These are phyloP conservation scores for Pulveroboletus frians DNA, from an alignment of 768 basidiomycete species.

Conservation along the genomic window DNA sequence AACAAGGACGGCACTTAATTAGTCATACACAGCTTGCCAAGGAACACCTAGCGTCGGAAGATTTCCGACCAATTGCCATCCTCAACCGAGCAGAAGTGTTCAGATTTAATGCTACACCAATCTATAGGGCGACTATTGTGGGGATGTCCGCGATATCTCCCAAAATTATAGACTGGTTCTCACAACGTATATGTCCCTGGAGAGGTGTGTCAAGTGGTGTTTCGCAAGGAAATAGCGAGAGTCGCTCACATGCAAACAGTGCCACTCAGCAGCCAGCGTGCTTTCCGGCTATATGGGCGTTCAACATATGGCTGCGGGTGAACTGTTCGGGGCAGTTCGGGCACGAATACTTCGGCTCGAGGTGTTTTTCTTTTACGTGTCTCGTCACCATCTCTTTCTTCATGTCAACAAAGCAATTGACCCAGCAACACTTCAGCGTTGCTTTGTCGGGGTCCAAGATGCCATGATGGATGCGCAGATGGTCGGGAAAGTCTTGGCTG, in stretches of 20 bases:
- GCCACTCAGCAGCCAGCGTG: slow-evolving; percentile 2
- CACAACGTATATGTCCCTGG: neutral
- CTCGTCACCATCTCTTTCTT: slow-evolving; percentile 26
- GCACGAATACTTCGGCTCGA: slow-evolving; percentile 15
- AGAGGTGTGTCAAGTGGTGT: neutral
- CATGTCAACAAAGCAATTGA: slow-evolving; percentile 14
- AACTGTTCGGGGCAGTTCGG: slow-evolving; percentile 18
- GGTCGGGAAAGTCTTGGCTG: slow-evolving; percentile 12
- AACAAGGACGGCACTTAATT: too few relatives aligned
- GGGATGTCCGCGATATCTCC: too few relatives aligned
- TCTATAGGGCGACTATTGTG: too few relatives aligned
- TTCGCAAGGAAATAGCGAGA: neutral
- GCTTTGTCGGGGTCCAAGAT: slow-evolving; percentile 14
- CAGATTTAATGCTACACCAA: too few relatives aligned
- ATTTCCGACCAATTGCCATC: too few relatives aligned
- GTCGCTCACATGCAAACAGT: neutral
- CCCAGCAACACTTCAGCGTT: slow-evolving; percentile 15
- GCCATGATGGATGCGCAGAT: slow-evolving; percentile 20
- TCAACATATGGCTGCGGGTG: slow-evolving; percentile 21
- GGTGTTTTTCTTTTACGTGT: slow-evolving; percentile 26
- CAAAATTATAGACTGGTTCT: neutral
- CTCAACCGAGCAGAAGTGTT: too few relatives aligned
- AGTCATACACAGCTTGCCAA: too few relatives aligned
- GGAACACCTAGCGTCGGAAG: too few relatives aligned
- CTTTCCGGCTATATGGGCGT: slow-evolving; percentile 8